A percentile compares a stretch with the other conserved stretches of the same genome.
phyloP scores from a whole-genome alignment of 257 asterid genomes.

The Ajuga chamaepitys region DNA sequence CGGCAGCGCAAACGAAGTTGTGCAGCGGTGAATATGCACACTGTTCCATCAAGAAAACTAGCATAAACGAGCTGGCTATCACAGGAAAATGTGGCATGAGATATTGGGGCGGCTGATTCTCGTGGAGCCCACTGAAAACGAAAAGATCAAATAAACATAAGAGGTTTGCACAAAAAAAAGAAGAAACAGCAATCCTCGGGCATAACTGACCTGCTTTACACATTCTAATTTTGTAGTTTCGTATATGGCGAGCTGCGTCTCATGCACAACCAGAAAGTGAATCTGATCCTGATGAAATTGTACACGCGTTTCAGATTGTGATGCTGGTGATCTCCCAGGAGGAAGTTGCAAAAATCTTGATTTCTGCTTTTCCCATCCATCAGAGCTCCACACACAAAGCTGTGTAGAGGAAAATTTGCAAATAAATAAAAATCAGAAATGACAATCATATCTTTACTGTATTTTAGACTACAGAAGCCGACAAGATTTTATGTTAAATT shows the following conservation, averaged over 20 bases:
- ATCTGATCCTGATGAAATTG: constrained; percentile 62
- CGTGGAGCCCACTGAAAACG: constrained; percentile 44
- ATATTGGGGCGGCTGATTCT: constrained; percentile 49
- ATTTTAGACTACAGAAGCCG: not conserved
- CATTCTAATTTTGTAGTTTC: constrained; percentile 54
- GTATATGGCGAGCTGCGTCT: constrained; percentile 55
- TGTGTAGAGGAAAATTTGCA: constrained; percentile 24
- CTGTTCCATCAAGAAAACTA: constrained; percentile 42
- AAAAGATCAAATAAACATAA: not conserved
- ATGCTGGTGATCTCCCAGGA: constrained; percentile 41
- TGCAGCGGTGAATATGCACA: constrained; percentile 43
- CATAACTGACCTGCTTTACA: constrained; percentile 32
- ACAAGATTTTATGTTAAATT: not conserved
- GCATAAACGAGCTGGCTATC: constrained; percentile 54
- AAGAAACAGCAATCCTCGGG: not conserved
- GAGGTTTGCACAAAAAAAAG: not conserved
- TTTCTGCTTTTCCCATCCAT: constrained; percentile 55
- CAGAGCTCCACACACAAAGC: constrained; percentile 56
- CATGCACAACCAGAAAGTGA: constrained; percentile 54
- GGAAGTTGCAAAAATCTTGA: constrained; percentile 50
- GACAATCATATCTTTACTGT: not conserved
- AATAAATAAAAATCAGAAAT: not conserved
- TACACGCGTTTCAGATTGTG: constrained; percentile 48
- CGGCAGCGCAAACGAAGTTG: constrained; percentile 48
- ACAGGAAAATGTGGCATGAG: constrained; percentile 57